A percentile compares a stretch with the other conserved stretches of the same genome.
Evolutionary conservation across 169 alveolate species (phyloP).

Genomic region (Plasmodium coatneyi): DNA sequence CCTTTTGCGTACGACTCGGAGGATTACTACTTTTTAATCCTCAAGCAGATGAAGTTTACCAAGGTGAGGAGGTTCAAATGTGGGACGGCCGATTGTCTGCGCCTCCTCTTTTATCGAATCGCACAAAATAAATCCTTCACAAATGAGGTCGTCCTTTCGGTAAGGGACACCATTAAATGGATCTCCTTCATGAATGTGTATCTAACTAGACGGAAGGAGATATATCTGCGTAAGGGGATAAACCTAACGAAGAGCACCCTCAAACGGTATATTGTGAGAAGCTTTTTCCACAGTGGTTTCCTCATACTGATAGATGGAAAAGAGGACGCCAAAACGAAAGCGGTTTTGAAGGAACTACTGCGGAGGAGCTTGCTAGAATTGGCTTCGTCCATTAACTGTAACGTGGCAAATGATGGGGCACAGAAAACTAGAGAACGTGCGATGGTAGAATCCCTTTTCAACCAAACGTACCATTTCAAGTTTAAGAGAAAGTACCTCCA

Average conservation of each 20-base stretch:
- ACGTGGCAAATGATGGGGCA: neutral
- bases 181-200: conserved; percentile 42
- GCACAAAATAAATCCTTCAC: neutral
- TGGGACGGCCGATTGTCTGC: neutral
- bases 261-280: conserved; percentile 2
- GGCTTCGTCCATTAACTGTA: neutral
- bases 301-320: conserved; percentile 63
- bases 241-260: neutral
- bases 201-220: neutral
- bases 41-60: conserved; percentile 36
- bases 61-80: conserved; percentile 14
- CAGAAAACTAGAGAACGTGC: neutral
- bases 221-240: neutral
- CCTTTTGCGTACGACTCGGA: conserved; percentile 62
- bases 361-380: conserved; percentile 12
- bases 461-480: conserved; percentile 4
- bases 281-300: conserved; percentile 71
- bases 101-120: conserved; percentile 58
- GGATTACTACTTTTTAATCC: conserved; percentile 53
- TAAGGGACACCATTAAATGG: conserved; percentile 57
- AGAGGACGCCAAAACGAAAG: conserved; percentile 28
- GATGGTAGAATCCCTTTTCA: neutral
- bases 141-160: conserved; percentile 9
- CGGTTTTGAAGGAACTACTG: conserved; percentile 13
- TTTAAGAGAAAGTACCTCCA: conserved; percentile 12